Evolutionary conservation across 805 yeast genomes (phyloP).

Genomic region (Sugiyamaella lignohabitans): DNA sequence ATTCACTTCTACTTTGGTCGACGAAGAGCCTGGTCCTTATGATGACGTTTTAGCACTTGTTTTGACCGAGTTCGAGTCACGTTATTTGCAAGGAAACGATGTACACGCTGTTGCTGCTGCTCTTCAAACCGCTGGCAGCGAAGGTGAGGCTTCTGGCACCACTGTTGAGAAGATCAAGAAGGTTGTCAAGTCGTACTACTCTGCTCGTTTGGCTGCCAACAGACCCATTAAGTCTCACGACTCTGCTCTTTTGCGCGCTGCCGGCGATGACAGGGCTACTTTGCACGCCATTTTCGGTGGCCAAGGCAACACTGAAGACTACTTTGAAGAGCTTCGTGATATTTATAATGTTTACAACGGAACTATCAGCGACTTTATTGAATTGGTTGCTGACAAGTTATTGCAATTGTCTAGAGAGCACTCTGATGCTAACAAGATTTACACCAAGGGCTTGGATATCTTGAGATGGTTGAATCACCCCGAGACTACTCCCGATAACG

Average conservation of each 20-base stretch:
- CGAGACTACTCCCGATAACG: conserved; percentile 81
- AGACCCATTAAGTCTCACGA: conserved; percentile 45
- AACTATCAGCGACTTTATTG: conserved; percentile 63
- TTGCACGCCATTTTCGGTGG: conserved; percentile 93
- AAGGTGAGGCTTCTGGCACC: conserved; percentile 36
- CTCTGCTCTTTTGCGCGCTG: conserved; percentile 60
- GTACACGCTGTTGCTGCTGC: conserved; percentile 83
- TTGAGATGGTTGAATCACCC: conserved; percentile 81
- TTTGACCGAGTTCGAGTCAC: conserved; percentile 75
- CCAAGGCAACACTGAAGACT: conserved; percentile 97
- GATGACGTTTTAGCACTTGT: conserved; percentile 65
- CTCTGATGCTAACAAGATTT: conserved; percentile 75
- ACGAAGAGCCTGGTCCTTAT: conserved; percentile 45
- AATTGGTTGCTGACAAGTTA: conserved; percentile 61
- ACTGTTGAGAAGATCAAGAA: conserved; percentile 63
- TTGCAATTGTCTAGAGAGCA: conserved; percentile 62
- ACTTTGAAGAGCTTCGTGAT: conserved; percentile 92
- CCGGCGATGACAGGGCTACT: conserved; percentile 49
- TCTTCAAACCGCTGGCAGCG: conserved; percentile 44
- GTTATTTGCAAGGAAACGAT: conserved; percentile 68
- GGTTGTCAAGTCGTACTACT: conserved; percentile 73
- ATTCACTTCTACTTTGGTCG: conserved; percentile 32
- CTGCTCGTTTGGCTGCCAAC: conserved; percentile 46
- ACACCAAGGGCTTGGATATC: conserved; percentile 88
- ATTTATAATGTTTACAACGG: conserved; percentile 71